Evolutionary conservation across 108 stramenopile genomes (phyloP), one percentile per base, ranked within the genome.

Genomic region (Craspedostauros australis): DNA sequence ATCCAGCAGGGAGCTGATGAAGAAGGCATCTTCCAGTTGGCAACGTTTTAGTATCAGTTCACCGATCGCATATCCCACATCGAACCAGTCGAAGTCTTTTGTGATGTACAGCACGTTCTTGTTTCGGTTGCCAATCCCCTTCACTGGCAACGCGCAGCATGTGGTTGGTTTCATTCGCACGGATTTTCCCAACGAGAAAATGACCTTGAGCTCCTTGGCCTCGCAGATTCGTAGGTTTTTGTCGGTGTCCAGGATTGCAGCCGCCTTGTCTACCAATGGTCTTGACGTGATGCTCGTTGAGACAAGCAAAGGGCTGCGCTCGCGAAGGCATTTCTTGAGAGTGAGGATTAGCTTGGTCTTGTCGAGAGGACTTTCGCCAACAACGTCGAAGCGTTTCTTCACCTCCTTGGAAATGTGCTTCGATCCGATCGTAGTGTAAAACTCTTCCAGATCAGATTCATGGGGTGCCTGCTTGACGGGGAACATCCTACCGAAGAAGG

Each of bases 1-100:
- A 50, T 88, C 86, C 5, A 88, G 57, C 9, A 88, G 41, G 20
- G 73, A 76, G 27, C 73, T 72, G 15, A 88, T 62, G 46, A 88
- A 80, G 49, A 88, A 82, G 4, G 77, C 77, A 57, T 88, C 82
- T 39, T 88, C 82, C 19, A 88, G 50, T 46, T 82, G 74, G 45
- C 86, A 88, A 11, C 80, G 66, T 40, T 82, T 41, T 8, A 88
- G 61, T 42, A 88, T 84, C 11, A 88, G 45, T 39, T 61, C 75
- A 20, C 86, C 86, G 45, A 88, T 68, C 2, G 75, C 75, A 29
- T 63, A 68, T 3, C 82, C 86, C 9, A 88, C 80, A 64, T 88
- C 86, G 62, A 88, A 88, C 68, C 70, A 75, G 42, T 84, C 82
- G 21, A 79, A 82, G 32, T 79, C 54, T 27, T 50, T 25, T 2